Evolutionary conservation across 139 green algal genomes (phyloP), one percentile per base, ranked within the genome.

Genomic region (Pleodorina starrii): DNA sequence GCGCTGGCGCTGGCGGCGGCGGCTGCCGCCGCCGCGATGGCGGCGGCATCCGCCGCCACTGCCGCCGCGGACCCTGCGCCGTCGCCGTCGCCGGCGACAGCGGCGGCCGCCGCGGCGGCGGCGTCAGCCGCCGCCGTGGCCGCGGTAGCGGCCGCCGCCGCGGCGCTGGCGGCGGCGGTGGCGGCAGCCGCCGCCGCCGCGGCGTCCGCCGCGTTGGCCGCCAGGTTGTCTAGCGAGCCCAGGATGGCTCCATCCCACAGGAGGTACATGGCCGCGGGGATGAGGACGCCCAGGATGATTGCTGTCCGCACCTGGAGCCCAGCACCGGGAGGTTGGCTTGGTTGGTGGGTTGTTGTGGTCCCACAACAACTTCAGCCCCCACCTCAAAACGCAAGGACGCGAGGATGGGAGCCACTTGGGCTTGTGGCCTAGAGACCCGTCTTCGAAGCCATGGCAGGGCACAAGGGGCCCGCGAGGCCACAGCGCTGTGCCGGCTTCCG

Each of bases 251-350:
- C 96, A 12, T 98, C 91, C 97, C 97, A 99, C 19, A 88, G 16
- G 1, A 97, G 46, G 81, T 98, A 98, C 97, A 99, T 98, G 17
- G 82, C 73, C 17, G 95, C 86, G 0, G 96, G 95, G 27, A 98
- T 89, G 7, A 89, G 54, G 0, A 93, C 91, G 19, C 96, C 96
- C 10, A 69, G 32, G 82, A 88, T 68, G 46, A 88, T 88, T 17
- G 63, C 38, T 1, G 35, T 71, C 23, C 82, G 82, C 27, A 88
- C 44, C 82, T 88, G 60, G 4, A 44, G 5, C 74, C 25, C 72
- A 80, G n/a, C n/a, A n/a, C n/a, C n/a, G n/a, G n/a, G n/a, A n/a
- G n/a, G n/a, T n/a, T n/a, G n/a, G n/a, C n/a, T n/a, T n/a, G n/a
- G n/a, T n/a, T n/a, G n/a, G n/a, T n/a, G n/a, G n/a, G n/a, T n/a